Conservation (phyloP, 2,329 filamentous ascomycete species). For the Mycosphaerella arachidis region DNA sequence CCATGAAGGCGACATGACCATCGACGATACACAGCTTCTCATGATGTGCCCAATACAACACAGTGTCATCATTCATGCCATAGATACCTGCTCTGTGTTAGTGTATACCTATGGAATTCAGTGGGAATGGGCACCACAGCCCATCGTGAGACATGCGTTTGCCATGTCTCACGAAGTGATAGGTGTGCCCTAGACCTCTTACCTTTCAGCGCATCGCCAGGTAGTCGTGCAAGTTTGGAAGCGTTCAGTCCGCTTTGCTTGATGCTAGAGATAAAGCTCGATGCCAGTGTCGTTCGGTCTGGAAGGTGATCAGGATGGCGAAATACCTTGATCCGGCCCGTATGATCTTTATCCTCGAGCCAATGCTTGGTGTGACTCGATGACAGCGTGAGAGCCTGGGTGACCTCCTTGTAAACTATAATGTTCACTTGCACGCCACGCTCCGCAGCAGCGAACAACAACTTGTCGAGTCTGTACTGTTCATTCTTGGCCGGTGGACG, state of each 20-base stretch:
- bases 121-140: not conserved
- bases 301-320: constrained; percentile 84
- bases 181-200: not conserved
- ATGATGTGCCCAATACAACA: constrained; percentile 89
- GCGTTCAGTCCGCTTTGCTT: constrained; percentile 54
- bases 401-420: constrained; percentile 83
- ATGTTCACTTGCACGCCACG: constrained; percentile 79
- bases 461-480: constrained; percentile 74
- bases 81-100: constrained; percentile 53
- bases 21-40: constrained; percentile 86
- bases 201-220: constrained; percentile 65
- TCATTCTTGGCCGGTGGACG: constrained; percentile 77
- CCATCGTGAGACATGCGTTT: not conserved
- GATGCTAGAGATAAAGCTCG: constrained; percentile 53
- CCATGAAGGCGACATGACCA: constrained; percentile 79
- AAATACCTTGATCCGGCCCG: constrained; percentile 83
- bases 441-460: constrained; percentile 77
- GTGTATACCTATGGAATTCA: not conserved
- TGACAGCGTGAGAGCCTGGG: constrained; percentile 50
- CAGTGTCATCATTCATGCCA: constrained; percentile 72
- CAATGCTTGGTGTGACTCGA: constrained; percentile 73
- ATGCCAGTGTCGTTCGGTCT: constrained; percentile 62
- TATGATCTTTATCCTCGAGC: constrained; percentile 64
- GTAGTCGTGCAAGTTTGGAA: constrained; percentile 58
- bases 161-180: not conserved